A percentile compares a stretch with the other conserved stretches of the same genome.
Conservation (phyloP, 208 protist genomes). For the Phytomonas francai region DNA sequence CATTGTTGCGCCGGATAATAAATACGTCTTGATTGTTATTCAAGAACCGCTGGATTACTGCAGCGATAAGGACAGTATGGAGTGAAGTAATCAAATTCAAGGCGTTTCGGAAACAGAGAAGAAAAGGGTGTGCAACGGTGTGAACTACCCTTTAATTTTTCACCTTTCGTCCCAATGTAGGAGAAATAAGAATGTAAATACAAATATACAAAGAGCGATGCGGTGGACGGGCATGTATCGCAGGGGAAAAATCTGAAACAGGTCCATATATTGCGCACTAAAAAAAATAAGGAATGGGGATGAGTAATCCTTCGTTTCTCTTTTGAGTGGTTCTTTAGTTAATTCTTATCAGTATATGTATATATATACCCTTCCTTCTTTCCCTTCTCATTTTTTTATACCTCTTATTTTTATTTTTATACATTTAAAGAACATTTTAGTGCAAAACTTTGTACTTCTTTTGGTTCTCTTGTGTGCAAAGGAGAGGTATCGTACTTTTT, state of each 20-base stretch:
- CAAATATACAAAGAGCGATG: background rate
- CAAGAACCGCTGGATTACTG: conserved; percentile 59
- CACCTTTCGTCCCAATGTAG: background rate
- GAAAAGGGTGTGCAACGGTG: background rate
- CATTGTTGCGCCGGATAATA: conserved; percentile 92
- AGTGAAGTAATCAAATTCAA: conserved; percentile 5
- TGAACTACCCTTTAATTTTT: background rate
- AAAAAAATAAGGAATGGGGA: too few species aligned
- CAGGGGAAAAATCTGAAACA: background rate
- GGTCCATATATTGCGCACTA: background rate
- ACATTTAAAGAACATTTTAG: background rate
- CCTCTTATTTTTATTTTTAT: background rate
- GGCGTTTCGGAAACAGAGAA: background rate
- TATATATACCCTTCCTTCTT: background rate
- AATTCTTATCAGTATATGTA: background rate
- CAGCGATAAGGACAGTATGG: conserved; percentile 15
- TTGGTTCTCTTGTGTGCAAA: background rate
- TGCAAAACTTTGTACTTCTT: background rate
- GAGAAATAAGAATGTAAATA: background rate
- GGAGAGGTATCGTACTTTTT: background rate
- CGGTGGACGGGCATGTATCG: background rate
- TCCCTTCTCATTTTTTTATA: background rate
- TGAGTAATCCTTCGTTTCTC: background rate
- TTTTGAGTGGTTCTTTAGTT: background rate
- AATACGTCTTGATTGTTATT: conserved; percentile 88